phyloP scores from a whole-genome alignment of 805 yeast species.

The Kregervanrija delftensis region DNA sequence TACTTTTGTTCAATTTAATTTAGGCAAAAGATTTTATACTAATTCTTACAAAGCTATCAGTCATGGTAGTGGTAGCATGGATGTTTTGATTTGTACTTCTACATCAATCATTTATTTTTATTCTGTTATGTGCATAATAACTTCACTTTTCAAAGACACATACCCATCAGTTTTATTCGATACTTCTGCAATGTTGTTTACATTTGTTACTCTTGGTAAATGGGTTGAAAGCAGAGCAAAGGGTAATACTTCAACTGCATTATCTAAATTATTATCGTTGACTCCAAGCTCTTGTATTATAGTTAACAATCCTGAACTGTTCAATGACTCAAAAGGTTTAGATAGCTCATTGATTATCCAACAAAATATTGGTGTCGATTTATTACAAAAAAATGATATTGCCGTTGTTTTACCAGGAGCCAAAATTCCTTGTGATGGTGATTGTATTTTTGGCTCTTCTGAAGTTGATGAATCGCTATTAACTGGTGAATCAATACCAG shows the following conservation, averaged over 20 bases:
- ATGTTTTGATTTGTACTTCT: slow-evolving; percentile 77
- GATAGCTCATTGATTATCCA: slow-evolving; percentile 27
- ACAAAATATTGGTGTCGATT: slow-evolving; percentile 59
- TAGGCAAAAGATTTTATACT: slow-evolving; percentile 63
- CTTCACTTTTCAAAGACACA: slow-evolving; percentile 32
- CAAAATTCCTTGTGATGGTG: slow-evolving; percentile 89
- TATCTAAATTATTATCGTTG: slow-evolving; percentile 71
- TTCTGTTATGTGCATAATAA: slow-evolving; percentile 56
- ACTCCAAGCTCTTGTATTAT: slow-evolving; percentile 74
- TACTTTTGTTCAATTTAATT: slow-evolving; percentile 51
- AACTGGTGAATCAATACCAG: slow-evolving; percentile 87
- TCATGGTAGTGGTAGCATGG: slow-evolving; percentile 84
- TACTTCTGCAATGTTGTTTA: slow-evolving; percentile 76
- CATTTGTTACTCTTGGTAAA: slow-evolving; percentile 85
- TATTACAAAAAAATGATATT: slow-evolving; percentile 70
- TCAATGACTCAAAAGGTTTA: slow-evolving; percentile 4
- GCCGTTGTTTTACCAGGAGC: slow-evolving; percentile 80
- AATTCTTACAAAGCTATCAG: slow-evolving; percentile 59
- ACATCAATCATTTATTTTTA: slow-evolving; percentile 73
- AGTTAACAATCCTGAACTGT: slow-evolving; percentile 34
- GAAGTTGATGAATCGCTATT: slow-evolving; percentile 84
- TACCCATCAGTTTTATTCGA: slow-evolving; percentile 77
- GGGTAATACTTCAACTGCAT: slow-evolving; percentile 86
- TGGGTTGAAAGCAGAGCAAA: slow-evolving; percentile 88
- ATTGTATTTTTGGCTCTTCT: slow-evolving; percentile 66